Percentiles rank a stretch among this genome's conserved stretches.
These are phyloP conservation scores for Viridothelium virens DNA, from an alignment of 495 filamentous ascomycete species.

Conservation along the genomic window DNA sequence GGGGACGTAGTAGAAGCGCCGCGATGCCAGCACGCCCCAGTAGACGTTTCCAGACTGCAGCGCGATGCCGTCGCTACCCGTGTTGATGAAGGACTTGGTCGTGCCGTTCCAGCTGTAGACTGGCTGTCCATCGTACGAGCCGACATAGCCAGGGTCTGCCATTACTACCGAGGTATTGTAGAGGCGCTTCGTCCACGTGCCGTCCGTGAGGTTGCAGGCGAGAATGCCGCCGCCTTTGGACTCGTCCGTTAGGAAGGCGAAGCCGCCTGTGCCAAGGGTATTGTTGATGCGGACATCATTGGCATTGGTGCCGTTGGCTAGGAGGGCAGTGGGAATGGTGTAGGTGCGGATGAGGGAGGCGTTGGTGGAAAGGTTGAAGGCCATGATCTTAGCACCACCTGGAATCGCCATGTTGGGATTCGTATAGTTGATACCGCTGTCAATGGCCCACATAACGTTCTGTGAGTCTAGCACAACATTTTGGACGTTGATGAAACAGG, in stretches of 20 bases:
- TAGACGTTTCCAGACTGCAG: conserved; percentile 28
- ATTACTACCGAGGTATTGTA: conserved; percentile 26
- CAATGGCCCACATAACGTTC: conserved; percentile 26
- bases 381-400: conserved; percentile 29
- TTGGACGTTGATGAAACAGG: conserved; percentile 32
- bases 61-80: conserved; percentile 28
- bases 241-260: conserved; percentile 29
- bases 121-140: conserved; percentile 26
- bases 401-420: conserved; percentile 15
- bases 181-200: conserved; percentile 21
- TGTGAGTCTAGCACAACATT: conserved; percentile 28
- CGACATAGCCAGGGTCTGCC: conserved; percentile 26
- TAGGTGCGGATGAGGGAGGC: conserved; percentile 23
- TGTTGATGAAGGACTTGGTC: conserved; percentile 20
- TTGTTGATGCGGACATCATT: conserved; percentile 32
- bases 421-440: conserved; percentile 25
- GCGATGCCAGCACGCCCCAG: conserved; percentile 26
- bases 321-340: conserved; percentile 18
- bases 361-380: conserved; percentile 24
- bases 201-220: conserved; percentile 25
- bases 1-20: conserved; percentile 27
- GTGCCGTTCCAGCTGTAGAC: conserved; percentile 31
- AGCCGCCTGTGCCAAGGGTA: conserved; percentile 26
- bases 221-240: conserved; percentile 24
- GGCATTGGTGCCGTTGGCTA: conserved; percentile 22